Conservation (phyloP, 805 yeast genomes). For the Saturnispora galanensis region DNA sequence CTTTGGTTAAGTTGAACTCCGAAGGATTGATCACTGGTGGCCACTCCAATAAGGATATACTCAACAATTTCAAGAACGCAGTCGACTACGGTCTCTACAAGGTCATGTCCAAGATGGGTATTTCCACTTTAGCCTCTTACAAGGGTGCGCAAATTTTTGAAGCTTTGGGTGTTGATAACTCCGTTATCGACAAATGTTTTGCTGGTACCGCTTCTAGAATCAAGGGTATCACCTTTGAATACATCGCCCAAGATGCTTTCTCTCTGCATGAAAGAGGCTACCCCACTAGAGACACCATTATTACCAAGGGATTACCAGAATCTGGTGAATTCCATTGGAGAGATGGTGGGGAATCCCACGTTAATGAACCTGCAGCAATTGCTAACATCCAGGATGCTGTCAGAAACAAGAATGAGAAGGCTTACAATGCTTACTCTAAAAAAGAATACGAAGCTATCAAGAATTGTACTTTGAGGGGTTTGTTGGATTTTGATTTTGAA, state of each 20-base stretch:
- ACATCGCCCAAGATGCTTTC: constrained; percentile 93
- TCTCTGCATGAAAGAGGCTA: constrained; percentile 87
- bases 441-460: constrained; percentile 86
- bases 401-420: constrained; percentile 87
- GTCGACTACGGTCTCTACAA: constrained; percentile 86
- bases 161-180: constrained; percentile 90
- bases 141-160: constrained; percentile 99
- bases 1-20: constrained; percentile 71
- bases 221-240: constrained; percentile 90
- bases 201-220: constrained; percentile 97
- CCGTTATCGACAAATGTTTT: constrained; percentile 91
- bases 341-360: constrained; percentile 95
- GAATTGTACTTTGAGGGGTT: constrained; percentile 89
- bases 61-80: constrained; percentile 74
- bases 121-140: constrained; percentile 94
- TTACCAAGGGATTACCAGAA: constrained; percentile 75
- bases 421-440: constrained; percentile 82
- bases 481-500: constrained; percentile 81
- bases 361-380: constrained; percentile 90
- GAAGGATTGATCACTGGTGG: constrained; percentile 60
- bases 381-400: constrained; percentile 98
- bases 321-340: constrained; percentile 98
- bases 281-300: constrained; percentile 64
- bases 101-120: constrained; percentile 99
- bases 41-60: constrained; percentile 47